Evolutionary conservation across 139 green algal species (phyloP).

Genomic region (Volvox reticuliferus): DNA sequence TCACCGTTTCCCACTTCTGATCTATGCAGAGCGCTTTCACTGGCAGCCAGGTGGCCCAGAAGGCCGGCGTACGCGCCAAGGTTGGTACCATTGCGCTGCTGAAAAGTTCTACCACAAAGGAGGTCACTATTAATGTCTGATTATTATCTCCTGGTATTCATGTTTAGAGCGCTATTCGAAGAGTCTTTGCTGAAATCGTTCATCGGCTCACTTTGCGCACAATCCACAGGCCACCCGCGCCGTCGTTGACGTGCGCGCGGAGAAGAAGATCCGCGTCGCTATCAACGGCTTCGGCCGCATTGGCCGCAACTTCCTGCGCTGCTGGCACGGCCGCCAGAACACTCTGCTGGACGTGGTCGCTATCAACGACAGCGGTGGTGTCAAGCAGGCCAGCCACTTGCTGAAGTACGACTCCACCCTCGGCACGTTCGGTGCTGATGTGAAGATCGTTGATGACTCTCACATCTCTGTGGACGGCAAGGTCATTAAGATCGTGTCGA

Average conservation of each 20-base stretch:
- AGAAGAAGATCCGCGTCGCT: slow-evolving; percentile 96
- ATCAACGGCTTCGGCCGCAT: slow-evolving; percentile 99
- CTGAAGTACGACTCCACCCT: slow-evolving; percentile 99
- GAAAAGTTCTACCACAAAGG: too few species aligned
- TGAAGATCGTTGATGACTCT: slow-evolving; percentile 93
- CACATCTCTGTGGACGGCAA: slow-evolving; percentile 96
- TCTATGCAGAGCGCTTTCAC: slow-evolving; percentile 62
- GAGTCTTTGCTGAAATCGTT: too few species aligned
- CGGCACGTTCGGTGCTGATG: slow-evolving; percentile 94
- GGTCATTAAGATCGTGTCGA: slow-evolving; percentile 94
- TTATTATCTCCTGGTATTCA: neutral
- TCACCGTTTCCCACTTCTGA: neutral
- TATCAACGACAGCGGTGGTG: slow-evolving; percentile 97
- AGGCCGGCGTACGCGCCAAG: slow-evolving; percentile 59
- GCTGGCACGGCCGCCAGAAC: slow-evolving; percentile 85
- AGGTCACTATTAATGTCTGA: too few species aligned
- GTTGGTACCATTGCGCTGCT: too few species aligned
- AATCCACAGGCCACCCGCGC: slow-evolving; percentile 42
- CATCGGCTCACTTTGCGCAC: too few species aligned
- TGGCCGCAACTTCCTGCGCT: slow-evolving; percentile 95
- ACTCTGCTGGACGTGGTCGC: slow-evolving; percentile 90
- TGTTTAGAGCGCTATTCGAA: too few species aligned
- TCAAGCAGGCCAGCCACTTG: slow-evolving; percentile 98
- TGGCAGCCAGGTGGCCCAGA: slow-evolving; percentile 57
- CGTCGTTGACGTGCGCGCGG: slow-evolving; percentile 61